Evolutionary conservation across 1,139 yeast species (phyloP).

Genomic region (Yamadazyma triangularis): DNA sequence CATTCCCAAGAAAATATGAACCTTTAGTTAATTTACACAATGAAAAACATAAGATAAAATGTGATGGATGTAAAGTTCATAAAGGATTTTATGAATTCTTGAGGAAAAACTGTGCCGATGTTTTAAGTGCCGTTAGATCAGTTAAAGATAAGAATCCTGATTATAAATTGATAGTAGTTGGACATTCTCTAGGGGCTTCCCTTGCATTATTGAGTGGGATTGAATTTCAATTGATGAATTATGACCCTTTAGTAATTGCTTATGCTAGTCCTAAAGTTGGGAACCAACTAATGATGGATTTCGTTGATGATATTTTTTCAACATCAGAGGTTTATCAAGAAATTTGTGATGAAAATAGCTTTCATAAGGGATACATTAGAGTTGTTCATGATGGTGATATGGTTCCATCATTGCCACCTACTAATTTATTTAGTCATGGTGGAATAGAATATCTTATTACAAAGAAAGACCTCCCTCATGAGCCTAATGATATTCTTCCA

Average conservation of each 20-base stretch:
- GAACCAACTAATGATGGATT: slow-evolving; percentile 43
- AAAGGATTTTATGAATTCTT: slow-evolving; percentile 50
- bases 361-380: slow-evolving; percentile 38
- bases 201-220: slow-evolving; percentile 57
- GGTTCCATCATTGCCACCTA: slow-evolving; percentile 58
- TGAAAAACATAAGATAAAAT: slow-evolving; percentile 15
- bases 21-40: slow-evolving; percentile 24
- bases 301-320: slow-evolving; percentile 48
- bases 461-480: slow-evolving; percentile 44
- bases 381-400: slow-evolving; percentile 54
- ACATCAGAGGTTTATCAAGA: slow-evolving; percentile 20
- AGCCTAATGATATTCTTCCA: slow-evolving; percentile 22
- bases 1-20: slow-evolving; percentile 33
- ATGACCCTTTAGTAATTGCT: slow-evolving; percentile 48
- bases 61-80: slow-evolving; percentile 54
- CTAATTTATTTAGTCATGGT: slow-evolving; percentile 36
- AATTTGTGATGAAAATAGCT: slow-evolving; percentile 9
- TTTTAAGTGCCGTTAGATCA: slow-evolving; percentile 27
- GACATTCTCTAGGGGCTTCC: slow-evolving; percentile 77
- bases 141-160: slow-evolving; percentile 33
- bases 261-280: slow-evolving; percentile 65
- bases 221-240: slow-evolving; percentile 51
- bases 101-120: slow-evolving; percentile 32
- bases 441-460: slow-evolving; percentile 49
- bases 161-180: slow-evolving; percentile 50